phyloP scores from a whole-genome alignment of 192 early-diverging fungal species.

The Coemansia sp. region DNA sequence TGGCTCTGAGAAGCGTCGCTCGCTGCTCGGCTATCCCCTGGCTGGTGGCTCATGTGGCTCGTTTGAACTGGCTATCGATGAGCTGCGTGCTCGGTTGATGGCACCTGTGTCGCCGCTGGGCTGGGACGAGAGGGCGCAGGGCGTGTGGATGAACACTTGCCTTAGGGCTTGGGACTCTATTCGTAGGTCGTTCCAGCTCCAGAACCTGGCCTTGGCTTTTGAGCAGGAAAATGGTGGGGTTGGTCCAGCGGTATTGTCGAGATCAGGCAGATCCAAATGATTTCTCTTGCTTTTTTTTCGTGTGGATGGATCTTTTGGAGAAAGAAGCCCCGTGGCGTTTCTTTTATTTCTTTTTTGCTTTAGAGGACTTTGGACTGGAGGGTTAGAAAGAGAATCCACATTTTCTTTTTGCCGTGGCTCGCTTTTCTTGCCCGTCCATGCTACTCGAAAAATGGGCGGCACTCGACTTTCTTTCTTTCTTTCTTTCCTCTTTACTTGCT shows the following conservation, averaged over 20 bases:
- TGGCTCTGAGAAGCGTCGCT: neutral
- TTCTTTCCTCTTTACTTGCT: neutral
- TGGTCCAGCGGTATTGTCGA: neutral
- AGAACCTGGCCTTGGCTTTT: neutral
- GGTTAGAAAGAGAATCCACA: neutral
- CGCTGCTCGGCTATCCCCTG: neutral
- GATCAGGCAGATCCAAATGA: neutral
- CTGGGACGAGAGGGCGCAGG: conserved; percentile 7
- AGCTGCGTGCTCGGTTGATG: neutral
- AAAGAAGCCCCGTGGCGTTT: neutral
- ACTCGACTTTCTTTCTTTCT: neutral
- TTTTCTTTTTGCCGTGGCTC: neutral
- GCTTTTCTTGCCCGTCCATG: no score
- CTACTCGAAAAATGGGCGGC: no score
- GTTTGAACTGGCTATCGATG: conserved; percentile 11
- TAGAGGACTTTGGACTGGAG: no score
- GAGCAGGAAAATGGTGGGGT: neutral
- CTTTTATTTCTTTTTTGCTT: neutral
- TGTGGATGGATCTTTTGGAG: neutral
- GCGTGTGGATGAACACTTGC: conserved; percentile 25
- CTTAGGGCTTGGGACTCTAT: conserved; percentile 41
- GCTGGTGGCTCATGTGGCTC: neutral
- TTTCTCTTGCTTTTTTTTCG: neutral
- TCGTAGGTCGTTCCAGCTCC: conserved; percentile 27
- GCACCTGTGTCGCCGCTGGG: neutral